phyloP scores from a whole-genome alignment of 768 basidiomycete genomes.

The Austroboletus festivus region DNA sequence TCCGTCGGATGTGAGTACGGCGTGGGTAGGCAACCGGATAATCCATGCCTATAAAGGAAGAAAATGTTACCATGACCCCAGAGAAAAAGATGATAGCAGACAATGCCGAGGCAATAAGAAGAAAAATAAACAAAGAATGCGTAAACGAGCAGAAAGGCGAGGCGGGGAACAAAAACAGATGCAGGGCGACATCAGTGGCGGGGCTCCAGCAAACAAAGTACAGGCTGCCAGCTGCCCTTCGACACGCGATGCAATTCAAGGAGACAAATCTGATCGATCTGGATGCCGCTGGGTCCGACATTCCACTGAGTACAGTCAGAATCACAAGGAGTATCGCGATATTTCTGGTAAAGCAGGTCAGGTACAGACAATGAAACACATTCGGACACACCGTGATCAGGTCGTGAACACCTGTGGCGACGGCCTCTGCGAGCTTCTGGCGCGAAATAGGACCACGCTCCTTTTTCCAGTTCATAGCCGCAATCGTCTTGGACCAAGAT shows the following conservation, averaged over 20 bases:
- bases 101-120: constrained; percentile 1
- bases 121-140: neutral
- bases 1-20: neutral
- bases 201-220: constrained; percentile 48
- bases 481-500: constrained; percentile 72
- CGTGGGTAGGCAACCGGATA: neutral
- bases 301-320: constrained; percentile 17
- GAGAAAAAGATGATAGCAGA: neutral
- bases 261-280: constrained; percentile 40
- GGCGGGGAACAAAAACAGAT: neutral
- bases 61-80: neutral
- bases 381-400: constrained; percentile 51
- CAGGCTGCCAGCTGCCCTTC: constrained; percentile 77
- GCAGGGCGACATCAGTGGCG: constrained; percentile 10
- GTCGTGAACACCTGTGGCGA: constrained; percentile 66
- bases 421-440: constrained; percentile 69
- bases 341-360: constrained; percentile 18
- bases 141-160: neutral
- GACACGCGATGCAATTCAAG: constrained; percentile 78
- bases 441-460: constrained; percentile 71
- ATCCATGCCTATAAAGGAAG: too few relatives aligned
- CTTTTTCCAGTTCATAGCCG: constrained; percentile 72
- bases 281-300: constrained; percentile 24
- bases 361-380: neutral
- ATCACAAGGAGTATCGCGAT: constrained; percentile 9